phyloP scores from a whole-genome alignment of 805 yeast genomes.

The Blastobotrys parvus region DNA sequence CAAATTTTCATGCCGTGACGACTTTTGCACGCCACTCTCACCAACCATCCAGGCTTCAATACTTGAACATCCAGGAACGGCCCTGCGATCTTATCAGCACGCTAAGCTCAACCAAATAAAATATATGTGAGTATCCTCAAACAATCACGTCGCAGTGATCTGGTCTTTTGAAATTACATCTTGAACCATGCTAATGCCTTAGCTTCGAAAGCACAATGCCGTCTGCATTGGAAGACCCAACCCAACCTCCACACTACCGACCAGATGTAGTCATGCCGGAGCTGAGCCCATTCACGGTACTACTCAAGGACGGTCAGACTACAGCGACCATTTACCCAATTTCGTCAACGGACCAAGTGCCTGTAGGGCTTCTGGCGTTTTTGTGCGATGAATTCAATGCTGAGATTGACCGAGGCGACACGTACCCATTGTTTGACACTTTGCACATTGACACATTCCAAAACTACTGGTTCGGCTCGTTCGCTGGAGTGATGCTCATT shows the following conservation, averaged over 20 bases:
- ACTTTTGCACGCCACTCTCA: background rate
- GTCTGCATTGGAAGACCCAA: constrained; percentile 41
- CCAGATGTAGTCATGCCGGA: constrained; percentile 33
- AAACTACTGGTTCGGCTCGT: constrained; percentile 80
- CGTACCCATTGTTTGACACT: constrained; percentile 78
- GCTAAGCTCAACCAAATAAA: background rate
- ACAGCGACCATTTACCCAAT: constrained; percentile 91
- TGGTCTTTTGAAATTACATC: too few relatives aligned
- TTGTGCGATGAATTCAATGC: constrained; percentile 86
- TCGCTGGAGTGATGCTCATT: constrained; percentile 68
- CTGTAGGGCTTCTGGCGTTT: constrained; percentile 70
- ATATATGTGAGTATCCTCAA: too few relatives aligned
- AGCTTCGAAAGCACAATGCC: constrained; percentile 37
- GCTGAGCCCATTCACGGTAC: constrained; percentile 62
- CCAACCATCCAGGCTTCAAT: background rate
- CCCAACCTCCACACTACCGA: constrained; percentile 40
- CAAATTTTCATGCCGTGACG: background rate
- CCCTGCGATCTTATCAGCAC: constrained; percentile 1
- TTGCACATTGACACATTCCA: constrained; percentile 69
- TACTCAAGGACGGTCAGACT: constrained; percentile 81
- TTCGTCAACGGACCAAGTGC: constrained; percentile 55
- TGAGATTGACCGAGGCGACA: constrained; percentile 84
- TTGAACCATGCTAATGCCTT: too few relatives aligned
- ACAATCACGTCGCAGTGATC: too few relatives aligned
- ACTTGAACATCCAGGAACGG: background rate